Evolutionary conservation across 805 yeast genomes (phyloP).

Genomic region (Wickerhamomyces sydowiorum): DNA sequence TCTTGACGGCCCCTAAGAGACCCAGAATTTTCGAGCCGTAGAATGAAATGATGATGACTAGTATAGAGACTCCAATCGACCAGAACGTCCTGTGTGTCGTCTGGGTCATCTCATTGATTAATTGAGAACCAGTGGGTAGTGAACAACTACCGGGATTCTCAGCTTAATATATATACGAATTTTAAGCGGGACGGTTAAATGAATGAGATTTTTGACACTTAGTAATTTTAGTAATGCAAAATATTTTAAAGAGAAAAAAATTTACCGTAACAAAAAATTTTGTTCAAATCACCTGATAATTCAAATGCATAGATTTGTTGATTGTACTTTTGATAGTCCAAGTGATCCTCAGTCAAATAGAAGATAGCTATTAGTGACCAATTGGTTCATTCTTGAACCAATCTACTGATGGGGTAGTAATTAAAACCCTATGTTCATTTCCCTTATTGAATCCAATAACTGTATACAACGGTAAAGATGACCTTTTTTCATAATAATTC

Average conservation of each 20-base stretch:
- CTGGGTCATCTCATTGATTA: constrained; percentile 3
- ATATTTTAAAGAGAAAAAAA: too few species aligned
- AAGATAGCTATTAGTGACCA: too few species aligned
- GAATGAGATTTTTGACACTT: neutral
- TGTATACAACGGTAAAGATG: constrained; percentile 1
- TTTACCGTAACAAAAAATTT: too few species aligned
- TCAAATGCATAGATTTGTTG: too few species aligned
- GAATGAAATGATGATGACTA: constrained; percentile 12
- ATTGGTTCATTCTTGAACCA: too few species aligned
- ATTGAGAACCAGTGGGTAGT: too few species aligned
- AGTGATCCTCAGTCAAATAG: too few species aligned
- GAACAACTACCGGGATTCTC: too few species aligned
- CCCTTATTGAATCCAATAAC: neutral
- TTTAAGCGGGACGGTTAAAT: too few species aligned
- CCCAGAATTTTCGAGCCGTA: constrained; percentile 9
- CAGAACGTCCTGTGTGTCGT: constrained; percentile 1
- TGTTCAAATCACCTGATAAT: too few species aligned
- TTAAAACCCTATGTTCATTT: neutral
- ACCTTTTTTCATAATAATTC: neutral
- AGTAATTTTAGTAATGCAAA: neutral
- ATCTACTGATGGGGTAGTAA: neutral
- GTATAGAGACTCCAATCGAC: constrained; percentile 4
- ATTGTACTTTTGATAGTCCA: too few species aligned
- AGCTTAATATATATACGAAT: too few species aligned
- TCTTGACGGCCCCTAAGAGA: neutral